phyloP scores from a whole-genome alignment of 2,329 filamentous ascomycete species.

The Juglanconis juglandina region DNA sequence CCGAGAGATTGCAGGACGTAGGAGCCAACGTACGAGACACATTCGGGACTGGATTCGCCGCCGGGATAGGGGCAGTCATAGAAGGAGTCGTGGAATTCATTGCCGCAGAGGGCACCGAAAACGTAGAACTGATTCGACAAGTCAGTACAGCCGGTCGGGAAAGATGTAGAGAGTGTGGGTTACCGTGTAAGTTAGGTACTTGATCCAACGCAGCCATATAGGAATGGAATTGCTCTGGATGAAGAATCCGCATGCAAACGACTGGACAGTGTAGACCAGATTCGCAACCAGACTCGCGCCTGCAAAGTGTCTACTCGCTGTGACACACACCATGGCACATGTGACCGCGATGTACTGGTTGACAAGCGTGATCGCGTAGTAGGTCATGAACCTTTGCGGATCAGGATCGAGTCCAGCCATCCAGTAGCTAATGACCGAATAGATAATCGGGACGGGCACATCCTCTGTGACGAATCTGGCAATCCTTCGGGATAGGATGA shows the following conservation, averaged over 20 bases:
- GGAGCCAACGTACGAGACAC: constrained; percentile 64
- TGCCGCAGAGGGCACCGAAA: constrained; percentile 67
- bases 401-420: constrained; percentile 70
- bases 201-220: constrained; percentile 75
- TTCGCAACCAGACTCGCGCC: constrained; percentile 71
- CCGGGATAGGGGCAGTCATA: constrained; percentile 68
- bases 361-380: constrained; percentile 65
- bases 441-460: constrained; percentile 67
- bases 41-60: constrained; percentile 61
- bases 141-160: constrained; percentile 19
- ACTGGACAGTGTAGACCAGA: constrained; percentile 68
- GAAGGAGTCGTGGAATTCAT: constrained; percentile 69
- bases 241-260: constrained; percentile 73
- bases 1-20: constrained; percentile 69
- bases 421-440: constrained; percentile 71
- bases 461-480: constrained; percentile 70
- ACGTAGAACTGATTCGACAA: constrained; percentile 55
- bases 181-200: constrained; percentile 61
- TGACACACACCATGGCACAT: constrained; percentile 66
- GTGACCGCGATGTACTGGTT: constrained; percentile 72
- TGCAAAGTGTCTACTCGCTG: constrained; percentile 63
- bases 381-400: constrained; percentile 64
- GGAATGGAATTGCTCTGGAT: constrained; percentile 71
- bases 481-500: constrained; percentile 65
- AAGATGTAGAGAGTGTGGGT: too few relatives aligned